Conservation (phyloP, 495 filamentous ascomycete genomes). For the Penicillium maclennaniae region DNA sequence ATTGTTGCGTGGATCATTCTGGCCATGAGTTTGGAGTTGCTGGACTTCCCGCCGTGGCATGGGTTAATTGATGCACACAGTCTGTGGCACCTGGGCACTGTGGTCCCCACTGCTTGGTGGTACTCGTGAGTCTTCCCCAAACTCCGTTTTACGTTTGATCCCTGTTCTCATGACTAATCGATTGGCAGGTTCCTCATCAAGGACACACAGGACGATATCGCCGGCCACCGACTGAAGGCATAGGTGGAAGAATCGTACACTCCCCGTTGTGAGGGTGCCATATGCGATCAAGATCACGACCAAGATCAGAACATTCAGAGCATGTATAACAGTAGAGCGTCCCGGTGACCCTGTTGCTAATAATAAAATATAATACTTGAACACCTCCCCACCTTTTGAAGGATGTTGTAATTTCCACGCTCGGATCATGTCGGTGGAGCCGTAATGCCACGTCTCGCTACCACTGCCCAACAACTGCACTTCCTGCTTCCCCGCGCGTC, state of each 20-base stretch:
- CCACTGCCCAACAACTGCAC: not conserved
- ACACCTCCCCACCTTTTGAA: constrained; percentile 5
- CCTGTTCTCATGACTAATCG: constrained; percentile 16
- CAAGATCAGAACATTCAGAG: not conserved
- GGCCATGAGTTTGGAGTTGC: constrained; percentile 91
- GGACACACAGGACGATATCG: constrained; percentile 73
- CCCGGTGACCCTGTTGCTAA: constrained; percentile 14
- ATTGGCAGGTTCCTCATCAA: constrained; percentile 67
- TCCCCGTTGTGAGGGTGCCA: not conserved
- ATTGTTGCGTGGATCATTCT: constrained; percentile 89
- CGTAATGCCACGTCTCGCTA: constrained; percentile 17
- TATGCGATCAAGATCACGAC: not conserved
- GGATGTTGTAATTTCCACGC: constrained; percentile 15
- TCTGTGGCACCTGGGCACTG: constrained; percentile 92
- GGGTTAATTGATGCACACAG: constrained; percentile 90
- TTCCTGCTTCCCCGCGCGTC: constrained; percentile 16
- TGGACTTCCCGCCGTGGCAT: constrained; percentile 87
- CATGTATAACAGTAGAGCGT: constrained; percentile 16
- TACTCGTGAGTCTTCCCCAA: constrained; percentile 71
- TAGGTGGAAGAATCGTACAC: constrained; percentile 19
- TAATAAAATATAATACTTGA: constrained; percentile 10
- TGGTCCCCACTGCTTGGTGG: constrained; percentile 85
- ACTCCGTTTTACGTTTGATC: not conserved
- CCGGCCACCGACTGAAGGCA: constrained; percentile 48
- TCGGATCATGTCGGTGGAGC: not conserved